Percentiles rank a stretch among this genome's conserved stretches.
phyloP scores from a whole-genome alignment of 139 green algal species.

The Auxenochlorella protothecoides region DNA sequence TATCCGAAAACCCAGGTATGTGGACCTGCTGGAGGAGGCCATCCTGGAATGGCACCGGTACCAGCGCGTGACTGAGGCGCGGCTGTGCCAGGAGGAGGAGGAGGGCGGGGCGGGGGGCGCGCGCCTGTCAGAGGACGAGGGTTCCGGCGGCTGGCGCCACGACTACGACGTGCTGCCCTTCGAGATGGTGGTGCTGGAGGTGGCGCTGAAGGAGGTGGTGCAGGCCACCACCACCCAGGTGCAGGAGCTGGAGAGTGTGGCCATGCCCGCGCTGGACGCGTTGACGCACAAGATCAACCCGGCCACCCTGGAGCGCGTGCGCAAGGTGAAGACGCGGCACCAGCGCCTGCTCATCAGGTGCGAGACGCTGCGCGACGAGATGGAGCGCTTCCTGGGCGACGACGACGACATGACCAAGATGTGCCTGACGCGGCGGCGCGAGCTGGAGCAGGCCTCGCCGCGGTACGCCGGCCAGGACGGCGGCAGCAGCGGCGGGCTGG shows the following conservation, averaged over 20 bases:
- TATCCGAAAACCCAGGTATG: constrained; percentile 9
- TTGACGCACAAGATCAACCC: constrained; percentile 34
- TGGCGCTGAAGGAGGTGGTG: constrained; percentile 46
- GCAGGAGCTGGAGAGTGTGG: constrained; percentile 54
- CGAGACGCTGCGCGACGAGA: constrained; percentile 46
- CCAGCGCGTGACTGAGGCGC: not conserved
- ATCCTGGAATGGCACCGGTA: constrained; percentile 30
- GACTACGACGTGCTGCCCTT: constrained; percentile 39
- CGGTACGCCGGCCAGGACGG: constrained; percentile 7
- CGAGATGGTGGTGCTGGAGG: constrained; percentile 62
- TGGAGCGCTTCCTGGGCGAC: constrained; percentile 68
- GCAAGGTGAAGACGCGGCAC: constrained; percentile 72
- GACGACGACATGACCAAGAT: constrained; percentile 78
- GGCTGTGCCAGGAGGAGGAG: too few species aligned
- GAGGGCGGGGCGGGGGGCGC: too few species aligned
- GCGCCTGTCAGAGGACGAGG: too few species aligned
- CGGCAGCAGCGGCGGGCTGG: not conserved
- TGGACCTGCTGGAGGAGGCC: constrained; percentile 34
- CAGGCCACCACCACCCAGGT: constrained; percentile 25
- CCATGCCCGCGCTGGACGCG: constrained; percentile 58
- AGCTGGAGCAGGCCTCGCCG: constrained; percentile 20
- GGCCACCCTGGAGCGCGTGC: constrained; percentile 61
- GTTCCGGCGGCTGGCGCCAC: too few species aligned
- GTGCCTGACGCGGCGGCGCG: constrained; percentile 52
- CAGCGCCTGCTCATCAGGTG: constrained; percentile 50